Evolutionary conservation across 2,329 filamentous ascomycete genomes (phyloP), one percentile per base, ranked within the genome.

Genomic region (Monilinia polystroma): DNA sequence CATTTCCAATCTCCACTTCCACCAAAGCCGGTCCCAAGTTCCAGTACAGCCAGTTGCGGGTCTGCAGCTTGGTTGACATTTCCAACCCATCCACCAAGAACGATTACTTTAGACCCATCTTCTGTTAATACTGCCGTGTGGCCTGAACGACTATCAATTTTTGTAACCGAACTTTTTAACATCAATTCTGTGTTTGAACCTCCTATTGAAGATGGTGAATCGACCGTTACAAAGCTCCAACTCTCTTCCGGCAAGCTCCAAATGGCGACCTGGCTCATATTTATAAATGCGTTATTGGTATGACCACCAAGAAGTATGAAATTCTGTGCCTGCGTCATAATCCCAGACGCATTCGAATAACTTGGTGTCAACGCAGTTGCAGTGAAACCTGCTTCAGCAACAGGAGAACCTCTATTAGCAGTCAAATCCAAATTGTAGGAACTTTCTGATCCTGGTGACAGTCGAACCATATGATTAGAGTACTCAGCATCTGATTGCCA

Each of bases 51-150:
- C 35, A 98, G 81, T 75, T 97, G 92, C 1, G 95, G 95, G 41
- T 88, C 82, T 0, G 95, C 95, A 1, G 93, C 85, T 43, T 87
- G 90, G 11, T 81, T 83, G 0, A 90, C 82, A 73, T 96, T 88
- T 4, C 93, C 94, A 5, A 97, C 92, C 95, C 95, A 99, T 1
- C 95, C 95, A 26, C 95, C 95, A 68, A 93, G 83, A 1, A 99
- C 80, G 52, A 97, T 80, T 11, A 98, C 81, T n/a, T 85, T 87
- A 35, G 81, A 85, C 0, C 93, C 93, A 74, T 96, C 92, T 63
- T 90, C 85, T 38, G 87, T 91, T 5, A 97, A 79, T 1, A 97
- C 85, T 0, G 94, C 88, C 0, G 91, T 93, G 75, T 99, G 95
- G 0, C 95, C 95, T 4, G 93, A 97, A 66, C 95, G 83, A 49